Base-by-base conservation (phyloP, 352 stramenopile genomes). In the Globisporangium mamillatum region DNA sequence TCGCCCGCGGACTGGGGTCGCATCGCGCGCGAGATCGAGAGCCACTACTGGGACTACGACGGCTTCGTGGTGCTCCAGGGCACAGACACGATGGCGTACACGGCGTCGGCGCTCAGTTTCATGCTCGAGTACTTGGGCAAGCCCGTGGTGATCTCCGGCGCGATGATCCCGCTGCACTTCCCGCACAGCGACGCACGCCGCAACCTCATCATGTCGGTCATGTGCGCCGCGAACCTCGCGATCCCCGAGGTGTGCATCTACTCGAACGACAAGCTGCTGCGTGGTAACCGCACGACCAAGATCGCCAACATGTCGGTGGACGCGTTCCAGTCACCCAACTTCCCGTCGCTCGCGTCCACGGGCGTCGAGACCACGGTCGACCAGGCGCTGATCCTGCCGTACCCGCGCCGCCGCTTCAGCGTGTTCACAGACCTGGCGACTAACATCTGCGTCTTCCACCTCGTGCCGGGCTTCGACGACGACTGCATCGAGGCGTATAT, bases 21-120 rank as follows among this genome's bases (percentile, higher is more conserved):
- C 34, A 95, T 99, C 50, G 96, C 94, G n/a, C 76, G 73, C 24
- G 93, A 98, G 74, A 98, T 99, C 60, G 93, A 97, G 71, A 79
- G 81, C 52, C 85, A 97, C 44, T 99, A 99, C 86, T 92, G 93
- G 78, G 79, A 98, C 73, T 99, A 98, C 64, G 89, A 98, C 68
- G 95, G 95, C 46, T 99, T 99, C 73, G 97, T 99, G 34, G 91
- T 99, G 50, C 82, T 99, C 18, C 97, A 97, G 75, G 97, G 97
- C 55, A 99, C 97, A 0, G 97, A 99, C 78, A 99, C 97, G 0
- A 99, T 99, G 97, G 96, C 97, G 9, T 99, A 99, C 82, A 92
- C 91, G 52, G 93, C 97, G 5, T 97, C 90, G 38, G 97, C 96
- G 32, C 77, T 99, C 38, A 94, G 81, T 52, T 99, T 99, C 79